These are phyloP conservation scores for Ocimum tenuiflorum DNA, from an alignment of 257 asterid genomes.

Conservation along the genomic window DNA sequence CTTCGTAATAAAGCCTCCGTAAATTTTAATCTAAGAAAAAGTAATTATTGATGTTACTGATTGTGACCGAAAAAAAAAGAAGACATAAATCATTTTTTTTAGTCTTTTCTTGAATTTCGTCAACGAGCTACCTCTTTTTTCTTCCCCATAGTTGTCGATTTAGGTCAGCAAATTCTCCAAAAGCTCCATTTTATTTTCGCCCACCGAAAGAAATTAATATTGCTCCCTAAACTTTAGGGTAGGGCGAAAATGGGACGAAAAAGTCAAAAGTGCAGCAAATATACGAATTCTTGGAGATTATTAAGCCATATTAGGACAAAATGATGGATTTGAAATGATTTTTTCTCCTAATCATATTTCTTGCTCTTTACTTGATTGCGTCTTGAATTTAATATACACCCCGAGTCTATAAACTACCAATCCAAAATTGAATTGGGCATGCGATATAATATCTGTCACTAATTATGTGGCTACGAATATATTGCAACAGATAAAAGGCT, in stretches of 20 bases:
- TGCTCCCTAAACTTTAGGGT: constrained; percentile 16
- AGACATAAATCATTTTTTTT: neutral
- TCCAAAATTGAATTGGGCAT: neutral
- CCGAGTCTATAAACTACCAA: neutral
- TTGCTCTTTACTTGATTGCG: neutral
- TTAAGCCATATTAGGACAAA: constrained; percentile 23
- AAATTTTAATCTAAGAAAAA: neutral
- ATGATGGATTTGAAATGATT: constrained; percentile 32
- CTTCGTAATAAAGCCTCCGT: neutral
- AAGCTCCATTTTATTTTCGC: neutral
- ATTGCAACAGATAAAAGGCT: neutral
- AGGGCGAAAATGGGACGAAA: neutral
- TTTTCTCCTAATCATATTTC: constrained; percentile 10
- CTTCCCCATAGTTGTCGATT: neutral
- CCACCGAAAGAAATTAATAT: constrained; percentile 29
- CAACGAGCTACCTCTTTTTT: neutral
- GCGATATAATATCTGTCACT: constrained; percentile 16
- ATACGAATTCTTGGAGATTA: constrained; percentile 6
- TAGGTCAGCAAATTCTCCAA: constrained; percentile 16
- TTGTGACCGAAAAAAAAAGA: constrained; percentile 9
- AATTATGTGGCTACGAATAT: neutral
- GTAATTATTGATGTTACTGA: constrained; percentile 1
- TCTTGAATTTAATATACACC: neutral
- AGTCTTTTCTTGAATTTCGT: neutral
- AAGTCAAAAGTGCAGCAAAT: constrained; percentile 11